These are phyloP conservation scores for Anisodus acutangulus DNA, from an alignment of 257 asterid species.

Conservation along the genomic window DNA sequence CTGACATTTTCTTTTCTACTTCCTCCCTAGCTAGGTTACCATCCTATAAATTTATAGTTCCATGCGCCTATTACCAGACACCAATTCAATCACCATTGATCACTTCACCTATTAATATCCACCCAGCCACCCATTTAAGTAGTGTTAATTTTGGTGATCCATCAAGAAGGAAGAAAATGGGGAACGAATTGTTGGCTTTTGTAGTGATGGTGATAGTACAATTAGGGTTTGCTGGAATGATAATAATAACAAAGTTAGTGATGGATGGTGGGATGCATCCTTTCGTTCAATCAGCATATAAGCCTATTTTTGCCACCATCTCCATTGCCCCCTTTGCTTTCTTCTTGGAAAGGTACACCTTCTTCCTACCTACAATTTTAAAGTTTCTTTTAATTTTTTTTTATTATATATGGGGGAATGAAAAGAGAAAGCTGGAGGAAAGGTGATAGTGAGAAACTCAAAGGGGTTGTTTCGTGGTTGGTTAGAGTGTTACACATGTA, in stretches of 20 bases:
- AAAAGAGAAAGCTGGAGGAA: background rate
- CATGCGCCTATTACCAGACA: background rate
- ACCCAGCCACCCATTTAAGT: background rate
- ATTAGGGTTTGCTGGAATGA: constrained; percentile 81
- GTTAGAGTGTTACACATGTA: no score
- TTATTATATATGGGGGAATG: background rate
- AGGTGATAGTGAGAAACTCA: no score
- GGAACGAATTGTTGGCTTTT: constrained; percentile 50
- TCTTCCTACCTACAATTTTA: background rate
- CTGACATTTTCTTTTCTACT: background rate
- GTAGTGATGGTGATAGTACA: constrained; percentile 72
- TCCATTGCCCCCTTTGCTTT: constrained; percentile 71
- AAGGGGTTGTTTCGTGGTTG: no score
- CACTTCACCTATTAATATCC: no score
- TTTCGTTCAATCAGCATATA: constrained; percentile 79
- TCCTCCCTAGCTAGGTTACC: background rate
- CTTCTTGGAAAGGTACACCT: constrained; percentile 67
- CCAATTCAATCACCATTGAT: background rate
- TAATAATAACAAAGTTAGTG: constrained; percentile 70
- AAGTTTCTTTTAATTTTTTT: background rate
- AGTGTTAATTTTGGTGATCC: no score
- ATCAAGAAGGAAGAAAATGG: constrained; percentile 40
- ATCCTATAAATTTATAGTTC: background rate
- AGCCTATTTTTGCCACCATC: constrained; percentile 73
- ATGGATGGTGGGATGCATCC: constrained; percentile 95